Percentiles rank a stretch among this genome's conserved stretches.
Conservation (phyloP, 192 early-diverging fungal species). For the Entophlyctis helioformis region DNA sequence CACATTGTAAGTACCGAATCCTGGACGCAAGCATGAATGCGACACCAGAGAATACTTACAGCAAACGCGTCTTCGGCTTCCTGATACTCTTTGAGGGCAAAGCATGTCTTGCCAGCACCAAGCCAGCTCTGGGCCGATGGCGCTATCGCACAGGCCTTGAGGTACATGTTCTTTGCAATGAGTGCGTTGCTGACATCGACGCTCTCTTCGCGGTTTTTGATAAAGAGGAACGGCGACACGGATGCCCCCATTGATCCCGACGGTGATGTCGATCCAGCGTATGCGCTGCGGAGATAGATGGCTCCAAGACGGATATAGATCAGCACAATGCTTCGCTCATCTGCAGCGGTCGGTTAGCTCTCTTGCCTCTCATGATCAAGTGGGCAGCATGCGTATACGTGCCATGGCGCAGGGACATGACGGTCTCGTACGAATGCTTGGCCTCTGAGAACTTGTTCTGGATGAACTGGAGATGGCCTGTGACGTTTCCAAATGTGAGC, state of each 20-base stretch:
- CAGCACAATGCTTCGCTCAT: constrained; percentile 24
- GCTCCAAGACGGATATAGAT: constrained; percentile 38
- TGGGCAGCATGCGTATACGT: background rate
- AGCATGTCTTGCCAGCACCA: constrained; percentile 38
- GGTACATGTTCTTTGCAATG: constrained; percentile 38
- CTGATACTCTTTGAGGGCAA: constrained; percentile 26
- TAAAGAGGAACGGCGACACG: too few species aligned
- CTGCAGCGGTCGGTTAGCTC: constrained; percentile 8
- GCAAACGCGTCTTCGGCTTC: constrained; percentile 45
- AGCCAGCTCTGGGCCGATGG: constrained; percentile 33
- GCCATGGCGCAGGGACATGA: constrained; percentile 31
- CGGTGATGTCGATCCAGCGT: too few species aligned
- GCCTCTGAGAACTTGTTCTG: constrained; percentile 30
- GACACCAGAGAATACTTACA: constrained; percentile 10
- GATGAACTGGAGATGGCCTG: constrained; percentile 35
- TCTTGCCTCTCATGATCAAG: background rate
- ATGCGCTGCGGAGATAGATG: constrained; percentile 20
- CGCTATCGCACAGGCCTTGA: constrained; percentile 26
- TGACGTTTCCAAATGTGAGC: too few species aligned
- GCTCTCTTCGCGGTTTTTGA: background rate
- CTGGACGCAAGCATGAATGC: too few species aligned
- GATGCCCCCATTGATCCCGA: too few species aligned
- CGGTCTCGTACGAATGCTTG: constrained; percentile 38
- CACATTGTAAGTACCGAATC: background rate
- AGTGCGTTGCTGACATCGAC: constrained; percentile 18